Conservation (phyloP, 495 filamentous ascomycete genomes). For the Hypomontagnella monticulosa region DNA sequence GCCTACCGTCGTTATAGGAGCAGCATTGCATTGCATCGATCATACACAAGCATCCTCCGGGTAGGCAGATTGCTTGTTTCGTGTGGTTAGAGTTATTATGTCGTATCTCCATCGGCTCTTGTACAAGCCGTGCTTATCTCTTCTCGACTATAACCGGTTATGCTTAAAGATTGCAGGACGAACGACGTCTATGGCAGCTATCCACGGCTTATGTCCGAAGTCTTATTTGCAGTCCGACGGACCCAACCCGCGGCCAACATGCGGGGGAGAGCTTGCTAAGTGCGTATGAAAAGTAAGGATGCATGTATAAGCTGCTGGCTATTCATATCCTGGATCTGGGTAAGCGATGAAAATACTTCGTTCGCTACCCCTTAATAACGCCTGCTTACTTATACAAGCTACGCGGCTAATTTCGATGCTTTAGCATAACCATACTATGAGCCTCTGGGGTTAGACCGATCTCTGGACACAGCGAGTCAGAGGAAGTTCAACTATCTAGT, state of each 20-base stretch:
- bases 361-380: too few relatives aligned
- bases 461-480: too few relatives aligned
- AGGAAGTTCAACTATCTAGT: too few relatives aligned
- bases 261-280: neutral
- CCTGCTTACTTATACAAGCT: too few relatives aligned
- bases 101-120: slow-evolving; percentile 16
- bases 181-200: too few relatives aligned
- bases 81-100: slow-evolving; percentile 7
- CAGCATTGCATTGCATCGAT: neutral
- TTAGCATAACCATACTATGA: too few relatives aligned
- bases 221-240: neutral
- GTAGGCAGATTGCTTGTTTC: slow-evolving; percentile 3
- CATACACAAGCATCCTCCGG: neutral
- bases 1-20: neutral
- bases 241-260: too few relatives aligned
- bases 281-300: neutral
- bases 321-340: neutral
- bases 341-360: too few relatives aligned
- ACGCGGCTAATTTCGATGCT: too few relatives aligned
- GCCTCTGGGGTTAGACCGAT: too few relatives aligned
- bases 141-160: slow-evolving; percentile 7
- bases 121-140: slow-evolving; percentile 1
- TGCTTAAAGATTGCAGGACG: neutral
- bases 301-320: neutral
- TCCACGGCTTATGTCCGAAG: neutral